These are phyloP conservation scores for Phytophthora pisi DNA, from an alignment of 352 stramenopile species.

Conservation along the genomic window DNA sequence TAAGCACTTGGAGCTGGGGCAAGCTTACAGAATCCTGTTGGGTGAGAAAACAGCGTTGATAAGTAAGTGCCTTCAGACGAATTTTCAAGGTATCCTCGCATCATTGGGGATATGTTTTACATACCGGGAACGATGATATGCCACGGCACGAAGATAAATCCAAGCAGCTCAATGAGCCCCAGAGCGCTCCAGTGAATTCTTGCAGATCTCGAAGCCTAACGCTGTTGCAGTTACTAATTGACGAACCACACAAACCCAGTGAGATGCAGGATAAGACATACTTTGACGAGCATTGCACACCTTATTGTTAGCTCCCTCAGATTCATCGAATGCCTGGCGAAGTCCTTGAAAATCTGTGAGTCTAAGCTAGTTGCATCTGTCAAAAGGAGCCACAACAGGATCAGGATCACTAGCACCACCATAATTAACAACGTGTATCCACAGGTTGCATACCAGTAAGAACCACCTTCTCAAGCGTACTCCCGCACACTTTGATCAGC, in stretches of 20 bases:
- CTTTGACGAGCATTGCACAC: slow-evolving; percentile 19
- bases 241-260: slow-evolving; percentile 2
- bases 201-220: slow-evolving; percentile 42
- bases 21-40: slow-evolving; percentile 37
- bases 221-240: slow-evolving; percentile 37
- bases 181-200: slow-evolving; percentile 35
- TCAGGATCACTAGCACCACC: neutral
- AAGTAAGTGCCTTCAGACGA: neutral
- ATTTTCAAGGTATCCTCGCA: too few species aligned
- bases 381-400: slow-evolving; percentile 9
- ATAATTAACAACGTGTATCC: slow-evolving; percentile 1
- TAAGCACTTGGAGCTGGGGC: slow-evolving; percentile 53
- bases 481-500: slow-evolving; percentile 46
- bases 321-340: slow-evolving; percentile 35
- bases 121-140: slow-evolving; percentile 50
- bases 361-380: slow-evolving; percentile 49
- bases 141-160: slow-evolving; percentile 61
- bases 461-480: slow-evolving; percentile 42
- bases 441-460: slow-evolving; percentile 44
- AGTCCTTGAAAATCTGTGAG: slow-evolving; percentile 46
- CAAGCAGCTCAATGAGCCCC: slow-evolving; percentile 45
- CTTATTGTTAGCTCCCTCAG: slow-evolving; percentile 61
- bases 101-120: neutral
- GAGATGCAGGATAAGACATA: neutral
- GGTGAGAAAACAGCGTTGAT: slow-evolving; percentile 3